Conservation (phyloP, 176 grass and related monocot species). For the Raddia guianensis region DNA sequence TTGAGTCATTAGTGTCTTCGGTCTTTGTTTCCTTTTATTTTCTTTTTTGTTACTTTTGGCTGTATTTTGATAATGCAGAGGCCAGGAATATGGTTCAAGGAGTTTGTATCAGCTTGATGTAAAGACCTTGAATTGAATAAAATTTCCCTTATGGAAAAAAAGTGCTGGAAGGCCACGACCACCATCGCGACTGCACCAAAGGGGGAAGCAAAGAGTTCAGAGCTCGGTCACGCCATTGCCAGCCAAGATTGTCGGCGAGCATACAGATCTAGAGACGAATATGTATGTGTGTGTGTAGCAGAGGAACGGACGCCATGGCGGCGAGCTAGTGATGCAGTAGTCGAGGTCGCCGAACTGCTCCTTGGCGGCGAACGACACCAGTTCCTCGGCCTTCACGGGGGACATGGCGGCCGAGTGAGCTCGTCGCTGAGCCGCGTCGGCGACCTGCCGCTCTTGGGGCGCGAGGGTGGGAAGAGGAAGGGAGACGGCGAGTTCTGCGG, state of each 20-base stretch:
- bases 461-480: background rate
- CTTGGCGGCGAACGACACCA: constrained; percentile 52
- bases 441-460: background rate
- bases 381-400: constrained; percentile 59
- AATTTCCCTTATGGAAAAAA: too few relatives aligned
- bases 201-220: background rate
- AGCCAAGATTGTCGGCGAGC: background rate
- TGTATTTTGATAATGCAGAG: too few relatives aligned
- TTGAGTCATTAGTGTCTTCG: too few relatives aligned
- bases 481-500: background rate
- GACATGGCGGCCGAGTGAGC: constrained; percentile 29
- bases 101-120: too few relatives aligned
- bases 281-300: background rate
- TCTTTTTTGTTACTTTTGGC: too few relatives aligned
- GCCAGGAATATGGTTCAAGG: too few relatives aligned
- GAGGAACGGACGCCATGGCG: constrained; percentile 68
- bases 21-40: too few relatives aligned
- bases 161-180: constrained; percentile 87
- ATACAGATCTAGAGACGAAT: background rate
- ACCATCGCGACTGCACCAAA: constrained; percentile 55
- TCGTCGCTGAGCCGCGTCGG: background rate
- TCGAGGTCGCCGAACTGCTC: constrained; percentile 81
- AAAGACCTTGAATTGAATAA: too few relatives aligned
- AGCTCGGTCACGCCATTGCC: too few relatives aligned
- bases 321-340: constrained; percentile 93